These are phyloP conservation scores for sweet orange (Citrus sinensis) DNA, from an alignment of 345 rosid genomes.

Conservation along the genomic window DNA sequence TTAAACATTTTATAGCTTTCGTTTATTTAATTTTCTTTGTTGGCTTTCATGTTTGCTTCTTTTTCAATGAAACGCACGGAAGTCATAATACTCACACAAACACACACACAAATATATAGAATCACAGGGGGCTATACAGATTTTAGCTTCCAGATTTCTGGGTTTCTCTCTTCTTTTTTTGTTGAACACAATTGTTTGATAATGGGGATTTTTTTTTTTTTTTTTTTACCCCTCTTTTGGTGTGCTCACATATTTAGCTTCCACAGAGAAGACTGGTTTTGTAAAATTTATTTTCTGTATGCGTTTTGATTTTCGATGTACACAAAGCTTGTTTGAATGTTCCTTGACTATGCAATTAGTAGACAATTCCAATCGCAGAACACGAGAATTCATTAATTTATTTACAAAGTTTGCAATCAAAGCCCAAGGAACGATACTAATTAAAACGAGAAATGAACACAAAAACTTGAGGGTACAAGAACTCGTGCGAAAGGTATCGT, in stretches of 20 bases:
- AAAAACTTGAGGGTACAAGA: too few relatives aligned
- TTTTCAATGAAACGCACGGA: not conserved
- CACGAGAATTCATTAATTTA: not conserved
- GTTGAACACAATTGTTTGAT: not conserved
- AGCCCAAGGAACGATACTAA: too few relatives aligned
- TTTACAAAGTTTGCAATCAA: not conserved
- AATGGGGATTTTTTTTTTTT: not conserved
- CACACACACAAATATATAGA: not conserved
- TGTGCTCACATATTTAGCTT: not conserved
- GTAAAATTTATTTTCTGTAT: not conserved
- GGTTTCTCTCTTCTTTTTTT: not conserved
- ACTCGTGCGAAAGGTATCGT: not conserved
- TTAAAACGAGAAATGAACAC: too few relatives aligned
- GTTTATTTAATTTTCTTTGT: not conserved
- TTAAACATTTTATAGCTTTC: conserved; percentile 5
- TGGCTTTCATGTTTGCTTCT: conserved; percentile 5
- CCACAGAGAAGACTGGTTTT: not conserved
- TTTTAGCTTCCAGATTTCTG: not conserved
- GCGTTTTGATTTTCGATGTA: not conserved
- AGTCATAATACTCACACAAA: not conserved
- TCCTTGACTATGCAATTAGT: too few relatives aligned
- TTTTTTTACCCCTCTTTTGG: not conserved
- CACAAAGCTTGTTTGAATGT: not conserved
- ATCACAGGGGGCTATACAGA: not conserved
- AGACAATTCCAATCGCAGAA: not conserved